Conservation (phyloP, 164 flowering plant species). For the Stephania cephalantha region DNA sequence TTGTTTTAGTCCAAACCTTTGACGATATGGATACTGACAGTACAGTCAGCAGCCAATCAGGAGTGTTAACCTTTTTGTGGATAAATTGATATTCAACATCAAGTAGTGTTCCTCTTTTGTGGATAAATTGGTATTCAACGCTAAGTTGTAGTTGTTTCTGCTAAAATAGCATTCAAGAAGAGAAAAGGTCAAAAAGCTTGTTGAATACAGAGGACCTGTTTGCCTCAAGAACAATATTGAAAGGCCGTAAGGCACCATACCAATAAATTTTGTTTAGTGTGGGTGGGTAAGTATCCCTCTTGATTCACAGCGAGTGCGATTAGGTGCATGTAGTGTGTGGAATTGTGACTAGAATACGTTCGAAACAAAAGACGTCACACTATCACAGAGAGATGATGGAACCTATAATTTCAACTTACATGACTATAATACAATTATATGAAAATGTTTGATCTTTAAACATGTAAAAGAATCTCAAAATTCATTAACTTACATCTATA, state of each 20-base stretch:
- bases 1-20: too few relatives aligned
- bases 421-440: too few relatives aligned
- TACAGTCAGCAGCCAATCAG: not conserved
- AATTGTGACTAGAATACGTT: not conserved
- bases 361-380: not conserved
- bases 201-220: not conserved
- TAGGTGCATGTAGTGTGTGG: conserved; percentile 5
- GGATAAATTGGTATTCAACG: not conserved
- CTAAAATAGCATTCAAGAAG: not conserved
- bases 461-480: too few relatives aligned
- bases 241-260: conserved; percentile 1
- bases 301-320: conserved; percentile 9
- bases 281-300: not conserved
- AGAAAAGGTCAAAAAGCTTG: not conserved
- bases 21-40: too few relatives aligned
- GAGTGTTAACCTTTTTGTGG: not conserved
- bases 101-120: too few relatives aligned
- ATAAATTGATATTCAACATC: not conserved
- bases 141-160: not conserved
- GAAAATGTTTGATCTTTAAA: too few relatives aligned
- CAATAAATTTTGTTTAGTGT: not conserved
- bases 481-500: too few relatives aligned
- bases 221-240: not conserved
- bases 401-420: too few relatives aligned
- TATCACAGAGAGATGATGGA: too few relatives aligned